phyloP scores from a whole-genome alignment of 192 early-diverging fungal species.

The Podila epigama region DNA sequence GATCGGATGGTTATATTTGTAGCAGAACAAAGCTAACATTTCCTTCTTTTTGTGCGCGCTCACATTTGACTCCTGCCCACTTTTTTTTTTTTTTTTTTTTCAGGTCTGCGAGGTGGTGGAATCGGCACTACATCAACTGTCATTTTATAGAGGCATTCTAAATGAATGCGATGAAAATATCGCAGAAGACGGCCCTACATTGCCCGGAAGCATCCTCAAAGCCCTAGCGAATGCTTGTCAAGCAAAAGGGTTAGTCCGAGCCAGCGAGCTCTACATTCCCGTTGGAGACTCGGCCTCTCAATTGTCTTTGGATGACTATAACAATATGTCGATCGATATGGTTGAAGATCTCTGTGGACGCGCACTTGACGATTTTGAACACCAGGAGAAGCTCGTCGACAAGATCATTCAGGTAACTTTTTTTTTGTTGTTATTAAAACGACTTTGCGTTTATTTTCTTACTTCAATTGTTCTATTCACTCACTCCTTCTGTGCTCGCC shows the following conservation, averaged over 20 bases:
- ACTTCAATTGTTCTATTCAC: no score
- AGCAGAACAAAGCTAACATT: neutral
- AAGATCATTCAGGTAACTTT: conserved; percentile 29
- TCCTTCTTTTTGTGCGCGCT: neutral
- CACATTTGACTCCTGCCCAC: no score
- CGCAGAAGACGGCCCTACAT: conserved; percentile 12
- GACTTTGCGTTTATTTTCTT: no score
- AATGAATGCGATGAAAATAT: conserved; percentile 36
- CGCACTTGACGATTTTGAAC: conserved; percentile 29
- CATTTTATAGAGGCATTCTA: conserved; percentile 32
- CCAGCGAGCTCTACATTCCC: conserved; percentile 21
- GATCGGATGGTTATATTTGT: neutral
- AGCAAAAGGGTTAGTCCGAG: conserved; percentile 12
- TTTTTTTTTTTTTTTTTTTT: neutral
- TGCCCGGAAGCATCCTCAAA: conserved; percentile 2
- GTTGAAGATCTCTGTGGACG: conserved; percentile 38
- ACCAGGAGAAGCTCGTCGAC: conserved; percentile 30
- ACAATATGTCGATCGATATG: neutral
- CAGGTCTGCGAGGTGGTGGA: conserved; percentile 25
- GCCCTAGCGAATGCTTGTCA: conserved; percentile 21
- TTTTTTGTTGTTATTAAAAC: no score
- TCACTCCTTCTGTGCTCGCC: neutral
- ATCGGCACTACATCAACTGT: conserved; percentile 22
- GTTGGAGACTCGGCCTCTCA: neutral
- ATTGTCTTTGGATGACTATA: conserved; percentile 2